These are phyloP conservation scores for Colletotrichum lupini DNA, from an alignment of 2,329 filamentous ascomycete genomes.

Conservation along the genomic window DNA sequence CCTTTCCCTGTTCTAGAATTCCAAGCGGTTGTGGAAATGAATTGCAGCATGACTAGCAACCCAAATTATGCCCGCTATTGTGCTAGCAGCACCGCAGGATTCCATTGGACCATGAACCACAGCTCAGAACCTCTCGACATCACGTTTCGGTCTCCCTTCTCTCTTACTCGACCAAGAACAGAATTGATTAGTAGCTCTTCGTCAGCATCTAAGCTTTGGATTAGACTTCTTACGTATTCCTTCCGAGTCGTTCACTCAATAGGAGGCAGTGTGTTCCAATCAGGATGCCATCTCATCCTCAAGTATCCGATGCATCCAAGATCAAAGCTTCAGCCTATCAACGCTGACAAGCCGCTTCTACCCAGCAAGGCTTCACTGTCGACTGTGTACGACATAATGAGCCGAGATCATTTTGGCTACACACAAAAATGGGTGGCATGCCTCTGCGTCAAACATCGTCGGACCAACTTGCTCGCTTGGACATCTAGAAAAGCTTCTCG, in stretches of 20 bases:
- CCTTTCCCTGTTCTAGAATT: background rate
- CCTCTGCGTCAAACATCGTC: background rate
- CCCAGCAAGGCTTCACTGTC: background rate
- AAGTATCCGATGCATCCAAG: background rate
- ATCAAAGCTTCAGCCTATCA: background rate
- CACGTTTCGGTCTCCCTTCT: background rate
- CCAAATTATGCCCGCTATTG: background rate
- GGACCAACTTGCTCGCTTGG: background rate
- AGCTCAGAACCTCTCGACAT: background rate
- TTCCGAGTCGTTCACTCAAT: background rate
- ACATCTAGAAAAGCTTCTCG: constrained; percentile 10
- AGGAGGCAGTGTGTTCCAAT: background rate
- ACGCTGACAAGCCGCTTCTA: background rate
- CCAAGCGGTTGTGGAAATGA: background rate
- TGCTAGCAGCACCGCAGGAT: background rate
- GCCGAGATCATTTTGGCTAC: background rate
- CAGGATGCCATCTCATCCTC: background rate
- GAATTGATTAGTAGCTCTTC: background rate
- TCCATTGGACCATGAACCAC: no score
- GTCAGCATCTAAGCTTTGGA: background rate
- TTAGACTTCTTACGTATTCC: background rate
- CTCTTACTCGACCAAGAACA: background rate
- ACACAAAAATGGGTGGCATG: background rate
- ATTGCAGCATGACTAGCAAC: background rate
- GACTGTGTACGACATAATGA: background rate